Conservation (phyloP, 1,284 basidiomycete genomes). For the Cystobasidium pallidum region DNA sequence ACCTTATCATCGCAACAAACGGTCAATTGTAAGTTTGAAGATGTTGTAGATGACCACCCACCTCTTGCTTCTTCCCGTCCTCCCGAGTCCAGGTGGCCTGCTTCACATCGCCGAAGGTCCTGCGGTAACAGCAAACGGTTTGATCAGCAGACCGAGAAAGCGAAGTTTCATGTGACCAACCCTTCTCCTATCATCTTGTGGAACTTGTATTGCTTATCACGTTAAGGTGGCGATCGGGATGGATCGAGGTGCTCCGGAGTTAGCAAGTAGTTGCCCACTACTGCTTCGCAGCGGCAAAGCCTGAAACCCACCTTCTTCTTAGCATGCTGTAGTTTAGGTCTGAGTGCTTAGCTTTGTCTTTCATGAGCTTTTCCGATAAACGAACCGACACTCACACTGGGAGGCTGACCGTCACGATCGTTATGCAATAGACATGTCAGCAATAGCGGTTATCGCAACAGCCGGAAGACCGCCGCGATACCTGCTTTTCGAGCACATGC, state of each 20-base stretch:
- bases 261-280: neutral
- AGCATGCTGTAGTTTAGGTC: constrained; percentile 8
- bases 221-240: constrained; percentile 1
- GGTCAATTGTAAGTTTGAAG: neutral
- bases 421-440: neutral
- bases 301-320: constrained; percentile 27
- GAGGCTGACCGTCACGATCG: neutral
- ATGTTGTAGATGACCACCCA: neutral
- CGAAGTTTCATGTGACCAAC: too few species aligned
- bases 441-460: neutral
- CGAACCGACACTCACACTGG: constrained; percentile 12
- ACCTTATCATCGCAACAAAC: constrained; percentile 1
- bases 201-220: constrained; percentile 36
- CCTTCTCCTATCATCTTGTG: constrained; percentile 30
- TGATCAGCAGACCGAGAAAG: too few species aligned
- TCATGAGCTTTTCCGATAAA: neutral
- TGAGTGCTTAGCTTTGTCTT: neutral
- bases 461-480: neutral
- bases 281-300: neutral
- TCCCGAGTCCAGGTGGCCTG: constrained; percentile 61
- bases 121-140: too few species aligned
- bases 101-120: constrained; percentile 47
- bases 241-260: neutral
- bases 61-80: constrained; percentile 31
- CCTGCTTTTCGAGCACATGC: constrained; percentile 20